A percentile compares a stretch with the other conserved stretches of the same genome.
These are phyloP conservation scores for Tolypocladium cylindrosporum DNA, from an alignment of 2,329 filamentous ascomycete genomes.

Conservation along the genomic window DNA sequence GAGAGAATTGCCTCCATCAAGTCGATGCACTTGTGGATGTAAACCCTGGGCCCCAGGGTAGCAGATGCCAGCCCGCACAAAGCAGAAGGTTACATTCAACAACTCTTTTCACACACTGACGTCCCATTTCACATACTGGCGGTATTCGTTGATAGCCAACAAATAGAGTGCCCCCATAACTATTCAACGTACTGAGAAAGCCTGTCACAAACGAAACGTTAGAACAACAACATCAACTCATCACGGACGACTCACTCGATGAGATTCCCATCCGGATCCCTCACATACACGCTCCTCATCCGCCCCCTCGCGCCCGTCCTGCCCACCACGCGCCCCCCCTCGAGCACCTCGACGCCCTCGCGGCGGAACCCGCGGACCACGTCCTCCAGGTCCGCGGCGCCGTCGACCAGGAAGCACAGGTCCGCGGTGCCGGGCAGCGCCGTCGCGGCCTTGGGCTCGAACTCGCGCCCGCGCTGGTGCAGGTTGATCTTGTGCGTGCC, in stretches of 20 bases:
- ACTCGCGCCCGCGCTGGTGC: constrained; percentile 46
- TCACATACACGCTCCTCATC: constrained; percentile 47
- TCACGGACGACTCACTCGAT: constrained; percentile 39
- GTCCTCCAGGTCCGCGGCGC: constrained; percentile 30
- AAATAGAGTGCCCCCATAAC: no score
- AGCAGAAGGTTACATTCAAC: no score
- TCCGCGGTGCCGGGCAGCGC: constrained; percentile 48
- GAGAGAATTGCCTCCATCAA: no score
- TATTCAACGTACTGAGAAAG: no score
- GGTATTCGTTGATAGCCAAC: no score
- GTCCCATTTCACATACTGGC: no score
- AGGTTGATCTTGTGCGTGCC: constrained; percentile 53
- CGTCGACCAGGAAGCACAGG: constrained; percentile 47
- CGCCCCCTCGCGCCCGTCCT: constrained; percentile 45
- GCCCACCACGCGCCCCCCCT: constrained; percentile 39
- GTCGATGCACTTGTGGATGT: no score
- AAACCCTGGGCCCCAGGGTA: no score
- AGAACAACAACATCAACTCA: no score
- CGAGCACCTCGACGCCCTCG: constrained; percentile 36
- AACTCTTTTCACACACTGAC: no score
- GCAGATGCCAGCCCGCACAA: no score
- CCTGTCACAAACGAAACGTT: no score
- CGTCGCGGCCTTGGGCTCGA: constrained; percentile 45
- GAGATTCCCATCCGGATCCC: constrained; percentile 52
- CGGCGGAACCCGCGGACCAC: constrained; percentile 30